Evolutionary conservation across 2,329 filamentous ascomycete species (phyloP), one percentile per base, ranked within the genome.

Genomic region (Chalaropsis thielavioides): DNA sequence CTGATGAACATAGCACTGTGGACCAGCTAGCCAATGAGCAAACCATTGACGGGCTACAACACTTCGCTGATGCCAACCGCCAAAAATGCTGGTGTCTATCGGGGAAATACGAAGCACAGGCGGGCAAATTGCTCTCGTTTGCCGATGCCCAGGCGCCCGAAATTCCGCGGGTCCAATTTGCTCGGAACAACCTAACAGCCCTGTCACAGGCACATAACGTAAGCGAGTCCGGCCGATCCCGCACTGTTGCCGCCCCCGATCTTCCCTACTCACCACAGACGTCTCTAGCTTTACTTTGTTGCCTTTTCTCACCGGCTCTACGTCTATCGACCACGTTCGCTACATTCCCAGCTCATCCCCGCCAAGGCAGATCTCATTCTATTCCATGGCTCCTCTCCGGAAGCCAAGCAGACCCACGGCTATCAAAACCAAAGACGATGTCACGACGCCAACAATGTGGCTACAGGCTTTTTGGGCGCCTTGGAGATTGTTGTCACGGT

Each of bases 401-500:
- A 74, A 24, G 75, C 77, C 0, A 69, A 71, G 1, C 51, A 69
- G 1, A 75, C 81, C 1, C 71, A 73, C 6, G 86, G 86, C 5
- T 78, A 79, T 66, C 76, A 89, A 38, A 80, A 85, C 65, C 67
- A 67, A 0, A 31, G 63, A 0, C 74, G 75, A 7, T 79, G 81
- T 0, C 87, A 92, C 72, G 78, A 80, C 38, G 79, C 89, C 61
- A 92, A 92, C 70, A 82, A 87, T 68, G 75, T 92, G 17, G 77
- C 87, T 11, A 79, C 88, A 31, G 87, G 87, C 17, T 81, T 87
- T 59, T 75, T 92, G 13, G 89, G 89, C 0, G 75, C 79, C 6
- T 77, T 87, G 62, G 89, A 94, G 73, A 81, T 91, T 38, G 69
- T 92, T 4, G 73, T 90, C 3, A 75, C 85, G 54, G 81, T 79